Base-by-base conservation (phyloP, 2,329 filamentous ascomycete species). In the Ophiostoma fasciatum region DNA sequence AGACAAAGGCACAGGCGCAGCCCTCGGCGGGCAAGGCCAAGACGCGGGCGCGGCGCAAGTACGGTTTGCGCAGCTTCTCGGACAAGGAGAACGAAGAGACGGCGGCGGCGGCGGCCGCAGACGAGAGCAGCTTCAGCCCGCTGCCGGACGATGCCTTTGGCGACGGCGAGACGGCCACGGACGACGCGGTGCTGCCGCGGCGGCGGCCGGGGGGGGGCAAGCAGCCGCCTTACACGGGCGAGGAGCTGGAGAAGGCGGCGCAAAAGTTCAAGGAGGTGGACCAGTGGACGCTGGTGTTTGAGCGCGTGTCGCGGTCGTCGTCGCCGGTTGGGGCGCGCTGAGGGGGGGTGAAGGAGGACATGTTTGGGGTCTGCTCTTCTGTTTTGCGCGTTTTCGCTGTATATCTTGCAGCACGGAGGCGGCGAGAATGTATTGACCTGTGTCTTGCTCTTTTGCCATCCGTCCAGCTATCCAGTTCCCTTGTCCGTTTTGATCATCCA, bases 221-320 rank as follows among this genome's bases (percentile, higher is more conserved):
- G n/a, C n/a, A n/a, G n/a, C n/a, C n/a, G n/a, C n/a, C n/a, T n/a
- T 31, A 34, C 28, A 41, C 44, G 40, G 44, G 44, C 26, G 44
- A 66, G 28, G 72, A 75, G 59, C 57, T 81, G 42, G 70, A 69
- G 53, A 59, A 63, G 33, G 70, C 72, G 28, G 62, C 62, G 9
- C 64, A 60, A 50, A 79, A 79, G 54, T 81, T 81, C 47, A 64
- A 69, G 51, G 75, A 80, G 54, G 76, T 81, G 28, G 76, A 81
- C 51, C 61, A 66, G 54, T 81, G 74, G 74, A 64, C 76, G 55
- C 56, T 81, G 42, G 71, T 74, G 34, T 81, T 71, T 53, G 76
- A 81, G 57, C 72, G 75, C 45, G 63, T 74, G 33, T 64, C 63
- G 17, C 64, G 68, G 51, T 63, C 62, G 41, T 68, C 64, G 39